Evolutionary conservation across 768 basidiomycete genomes (phyloP).

Genomic region (Agaricus sinodeliciosus): DNA sequence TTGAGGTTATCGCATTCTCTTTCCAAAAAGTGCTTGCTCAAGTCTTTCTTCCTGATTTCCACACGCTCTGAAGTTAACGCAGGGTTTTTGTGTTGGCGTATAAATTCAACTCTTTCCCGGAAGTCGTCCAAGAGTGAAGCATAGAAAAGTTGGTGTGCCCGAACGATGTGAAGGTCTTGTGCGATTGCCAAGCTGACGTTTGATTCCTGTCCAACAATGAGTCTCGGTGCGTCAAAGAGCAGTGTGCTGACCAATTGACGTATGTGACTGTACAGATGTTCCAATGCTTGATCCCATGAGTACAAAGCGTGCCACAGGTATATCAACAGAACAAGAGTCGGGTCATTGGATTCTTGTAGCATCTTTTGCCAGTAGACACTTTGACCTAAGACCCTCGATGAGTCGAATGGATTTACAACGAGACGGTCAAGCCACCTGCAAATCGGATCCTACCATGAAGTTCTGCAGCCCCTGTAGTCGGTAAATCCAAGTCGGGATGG

Average conservation of each 20-base stretch:
- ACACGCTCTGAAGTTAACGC: constrained; percentile 32
- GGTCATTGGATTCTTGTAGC: constrained; percentile 35
- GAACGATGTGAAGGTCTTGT: constrained; percentile 48
- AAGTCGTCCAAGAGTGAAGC: constrained; percentile 50
- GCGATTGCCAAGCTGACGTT: constrained; percentile 43
- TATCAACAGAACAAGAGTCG: constrained; percentile 45
- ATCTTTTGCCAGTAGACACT: constrained; percentile 40
- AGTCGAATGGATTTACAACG: not conserved
- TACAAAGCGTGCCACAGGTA: constrained; percentile 54
- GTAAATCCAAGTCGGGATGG: constrained; percentile 32
- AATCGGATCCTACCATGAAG: constrained; percentile 43
- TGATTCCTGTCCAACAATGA: constrained; percentile 35
- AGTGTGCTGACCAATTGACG: constrained; percentile 34
- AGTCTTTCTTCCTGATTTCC: constrained; percentile 19
- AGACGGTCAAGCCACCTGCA: constrained; percentile 25
- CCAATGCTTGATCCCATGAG: constrained; percentile 53
- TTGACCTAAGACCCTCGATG: constrained; percentile 17
- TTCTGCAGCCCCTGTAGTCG: constrained; percentile 33
- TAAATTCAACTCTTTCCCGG: constrained; percentile 42
- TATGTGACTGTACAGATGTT: constrained; percentile 44
- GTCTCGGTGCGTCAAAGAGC: not conserved
- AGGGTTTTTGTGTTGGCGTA: constrained; percentile 44
- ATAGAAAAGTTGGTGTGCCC: constrained; percentile 56
- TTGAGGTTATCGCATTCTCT: constrained; percentile 45
- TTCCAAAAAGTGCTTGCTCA: constrained; percentile 28